Base-by-base conservation (phyloP, 1,284 basidiomycete genomes). In the Rhodotorula sp. region DNA sequence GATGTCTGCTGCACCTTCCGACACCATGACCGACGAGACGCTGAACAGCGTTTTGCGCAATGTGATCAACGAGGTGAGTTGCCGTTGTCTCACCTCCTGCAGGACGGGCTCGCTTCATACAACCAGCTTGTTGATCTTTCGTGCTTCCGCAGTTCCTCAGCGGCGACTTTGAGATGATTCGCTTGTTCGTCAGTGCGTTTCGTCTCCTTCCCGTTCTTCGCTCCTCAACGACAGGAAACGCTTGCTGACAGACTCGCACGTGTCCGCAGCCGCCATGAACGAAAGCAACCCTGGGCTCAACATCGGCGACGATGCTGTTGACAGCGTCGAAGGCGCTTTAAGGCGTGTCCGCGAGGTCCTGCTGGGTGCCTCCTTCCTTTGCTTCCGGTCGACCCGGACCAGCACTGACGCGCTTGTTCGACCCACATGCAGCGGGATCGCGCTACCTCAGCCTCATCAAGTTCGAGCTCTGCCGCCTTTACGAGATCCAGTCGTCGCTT, bases 121-220 rank as follows among this genome's bases (percentile, higher is more conserved):
- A 32, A 10, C 7, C 17, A 6, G 36, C 29, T 29, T 36, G 52
- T 27, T 20, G 52, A 29, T 7, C 48, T 10, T 22, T 22, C 30
- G 17, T 19, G 13, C 22, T 13, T n/a, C 8, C n/a, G 8, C 60
- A 74, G 71, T 74, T 74, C 24, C 32, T 74, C 24, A 68, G 91
- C 69, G 91, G 90, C 11, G 91, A 92, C 79, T 82, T 92, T 48
- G 89, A 92, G 78, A 86, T 90, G 79, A 87, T 92, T 75, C 85
- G 88, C 69, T 86, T 86, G 1, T 80, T 91, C 46, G 84, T 92
- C 51, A 86, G 89, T 89, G 75, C 34, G 70, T 65, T 17, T 6
- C n/a, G n/a, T n/a, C n/a, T n/a, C n/a, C n/a, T n/a, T n/a, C n/a
- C 11, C 22, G 30, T 32, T n/a, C 20, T 24, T 56, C 34, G n/a